A percentile compares a stretch with the other conserved stretches of the same genome.
Evolutionary conservation across 164 flowering plant genomes (phyloP).

Genomic region (Liquidambar formosana): DNA sequence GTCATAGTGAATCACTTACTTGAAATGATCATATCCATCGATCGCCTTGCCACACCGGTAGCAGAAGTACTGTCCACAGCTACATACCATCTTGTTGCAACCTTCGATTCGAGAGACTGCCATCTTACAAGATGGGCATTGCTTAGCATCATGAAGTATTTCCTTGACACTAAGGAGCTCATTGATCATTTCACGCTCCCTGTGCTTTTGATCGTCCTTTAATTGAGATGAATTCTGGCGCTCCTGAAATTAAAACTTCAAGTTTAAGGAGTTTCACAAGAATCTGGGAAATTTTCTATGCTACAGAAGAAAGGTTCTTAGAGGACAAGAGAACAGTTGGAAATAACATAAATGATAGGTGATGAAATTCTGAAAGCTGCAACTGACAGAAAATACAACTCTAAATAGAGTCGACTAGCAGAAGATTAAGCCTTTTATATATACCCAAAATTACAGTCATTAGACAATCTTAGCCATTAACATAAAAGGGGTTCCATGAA

Average conservation of each 20-base stretch:
- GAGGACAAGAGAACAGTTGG: neutral
- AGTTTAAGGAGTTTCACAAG: neutral
- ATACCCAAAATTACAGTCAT: too few species aligned
- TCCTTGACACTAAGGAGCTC: slow-evolving; percentile 72
- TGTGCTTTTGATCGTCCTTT: slow-evolving; percentile 49
- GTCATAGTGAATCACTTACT: slow-evolving; percentile 34
- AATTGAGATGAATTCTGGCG: slow-evolving; percentile 72
- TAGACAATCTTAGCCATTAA: too few species aligned
- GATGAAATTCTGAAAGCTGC: neutral
- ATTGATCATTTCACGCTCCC: slow-evolving; percentile 71
- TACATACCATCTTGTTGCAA: slow-evolving; percentile 93
- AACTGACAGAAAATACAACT: neutral
- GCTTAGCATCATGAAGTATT: slow-evolving; percentile 69
- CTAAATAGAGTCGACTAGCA: neutral
- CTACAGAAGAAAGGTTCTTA: too few species aligned
- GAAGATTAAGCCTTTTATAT: neutral
- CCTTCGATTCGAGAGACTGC: slow-evolving; percentile 86
- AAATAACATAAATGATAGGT: neutral
- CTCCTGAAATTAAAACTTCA: slow-evolving; percentile 43
- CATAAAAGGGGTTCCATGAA: too few species aligned
- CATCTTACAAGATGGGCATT: slow-evolving; percentile 88
- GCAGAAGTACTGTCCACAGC: slow-evolving; percentile 84
- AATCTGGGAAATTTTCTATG: neutral
- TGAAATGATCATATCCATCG: slow-evolving; percentile 85
- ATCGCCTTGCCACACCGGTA: slow-evolving; percentile 71